Conservation (phyloP, 306 rosid species). For the Comarum palustre region DNA sequence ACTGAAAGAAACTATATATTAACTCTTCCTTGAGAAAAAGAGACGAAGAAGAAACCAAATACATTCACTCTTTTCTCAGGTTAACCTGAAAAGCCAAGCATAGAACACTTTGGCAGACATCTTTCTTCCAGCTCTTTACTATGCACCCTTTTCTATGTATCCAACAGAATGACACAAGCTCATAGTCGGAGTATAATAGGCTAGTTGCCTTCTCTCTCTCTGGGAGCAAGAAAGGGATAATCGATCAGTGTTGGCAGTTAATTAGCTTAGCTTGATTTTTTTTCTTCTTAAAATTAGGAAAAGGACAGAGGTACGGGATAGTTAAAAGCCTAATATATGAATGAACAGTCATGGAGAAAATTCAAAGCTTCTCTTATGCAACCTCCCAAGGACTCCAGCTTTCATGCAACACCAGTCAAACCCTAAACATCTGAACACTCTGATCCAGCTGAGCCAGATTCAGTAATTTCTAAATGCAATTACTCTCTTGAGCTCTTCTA, state of each 20-base stretch:
- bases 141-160: not conserved
- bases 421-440: not conserved
- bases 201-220: conserved; percentile 7
- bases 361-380: not conserved
- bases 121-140: not conserved
- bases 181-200: not conserved
- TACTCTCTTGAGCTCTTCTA: not conserved
- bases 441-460: not conserved
- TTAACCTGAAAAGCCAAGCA: conserved; percentile 7
- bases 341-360: no score
- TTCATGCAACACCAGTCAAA: conserved; percentile 2
- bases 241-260: no score
- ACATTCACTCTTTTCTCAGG: not conserved
- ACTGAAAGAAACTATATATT: not conserved
- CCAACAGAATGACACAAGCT: not conserved
- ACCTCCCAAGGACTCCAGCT: not conserved
- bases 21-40: not conserved
- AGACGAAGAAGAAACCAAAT: not conserved
- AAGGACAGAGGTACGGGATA: no score
- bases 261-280: no score
- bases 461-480: not conserved
- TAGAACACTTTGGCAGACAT: not conserved
- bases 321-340: no score
- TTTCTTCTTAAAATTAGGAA: no score
- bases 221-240: no score